phyloP scores from a whole-genome alignment of 257 asterid species.

The Salvia splendens region DNA sequence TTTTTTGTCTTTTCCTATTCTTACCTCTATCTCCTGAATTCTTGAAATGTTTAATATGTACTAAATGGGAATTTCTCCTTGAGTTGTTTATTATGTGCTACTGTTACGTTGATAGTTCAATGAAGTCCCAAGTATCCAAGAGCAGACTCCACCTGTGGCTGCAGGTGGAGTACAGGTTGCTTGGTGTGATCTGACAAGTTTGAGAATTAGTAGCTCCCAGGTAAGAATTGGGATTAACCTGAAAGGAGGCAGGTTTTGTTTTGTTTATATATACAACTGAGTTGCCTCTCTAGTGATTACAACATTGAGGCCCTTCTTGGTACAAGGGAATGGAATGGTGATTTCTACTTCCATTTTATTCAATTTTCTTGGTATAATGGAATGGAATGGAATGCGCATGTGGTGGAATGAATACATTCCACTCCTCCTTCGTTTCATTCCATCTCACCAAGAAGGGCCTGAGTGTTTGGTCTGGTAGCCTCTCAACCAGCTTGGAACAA shows the following conservation, averaged over 20 bases:
- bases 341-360: background rate
- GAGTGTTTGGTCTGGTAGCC: constrained; percentile 7
- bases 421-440: too few relatives aligned
- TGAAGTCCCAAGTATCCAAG: background rate
- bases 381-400: too few relatives aligned
- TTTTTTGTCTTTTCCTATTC: background rate
- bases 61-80: background rate
- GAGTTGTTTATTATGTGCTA: background rate
- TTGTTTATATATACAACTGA: background rate
- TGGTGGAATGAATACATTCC: too few relatives aligned
- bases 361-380: too few relatives aligned
- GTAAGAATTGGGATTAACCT: constrained; percentile 1
- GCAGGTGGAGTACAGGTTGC: constrained; percentile 17
- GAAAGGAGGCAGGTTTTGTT: background rate
- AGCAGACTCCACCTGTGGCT: constrained; percentile 2
- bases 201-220: constrained; percentile 1
- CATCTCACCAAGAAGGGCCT: too few relatives aligned
- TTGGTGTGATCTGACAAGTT: constrained; percentile 1
- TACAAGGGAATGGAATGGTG: background rate
- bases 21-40: constrained; percentile 6
- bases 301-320: too few relatives aligned
- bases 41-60: constrained; percentile 8
- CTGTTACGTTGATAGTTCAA: background rate
- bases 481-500: constrained; percentile 6
- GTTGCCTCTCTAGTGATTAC: background rate